Conservation (phyloP, 177 flowering plant species). For the Vitis hybrid region DNA sequence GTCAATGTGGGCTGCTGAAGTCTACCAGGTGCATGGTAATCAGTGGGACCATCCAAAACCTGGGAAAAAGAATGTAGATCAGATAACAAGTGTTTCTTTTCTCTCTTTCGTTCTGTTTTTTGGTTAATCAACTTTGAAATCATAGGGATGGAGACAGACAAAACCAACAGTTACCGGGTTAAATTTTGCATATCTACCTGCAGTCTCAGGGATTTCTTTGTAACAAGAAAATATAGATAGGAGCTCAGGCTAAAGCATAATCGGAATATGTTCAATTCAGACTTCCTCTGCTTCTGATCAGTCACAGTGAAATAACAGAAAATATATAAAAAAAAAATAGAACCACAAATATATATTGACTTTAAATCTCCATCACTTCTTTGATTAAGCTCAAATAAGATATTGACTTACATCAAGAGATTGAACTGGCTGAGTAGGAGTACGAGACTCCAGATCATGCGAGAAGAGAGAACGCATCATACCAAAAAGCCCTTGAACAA, state of each 20-base stretch:
- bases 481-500: slow-evolving; percentile 87
- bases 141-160: neutral
- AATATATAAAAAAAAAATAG: neutral
- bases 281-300: slow-evolving; percentile 50
- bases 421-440: slow-evolving; percentile 25
- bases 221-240: slow-evolving; percentile 80
- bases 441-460: slow-evolving; percentile 34
- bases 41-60: slow-evolving; percentile 50
- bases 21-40: slow-evolving; percentile 34
- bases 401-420: slow-evolving; percentile 36
- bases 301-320: neutral
- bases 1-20: slow-evolving; percentile 62
- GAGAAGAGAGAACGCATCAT: slow-evolving; percentile 73
- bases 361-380: neutral
- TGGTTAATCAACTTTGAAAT: neutral
- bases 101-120: too few relatives aligned
- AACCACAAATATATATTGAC: slow-evolving; percentile 2
- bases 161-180: neutral
- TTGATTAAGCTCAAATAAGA: neutral
- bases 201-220: slow-evolving; percentile 67
- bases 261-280: slow-evolving; percentile 48
- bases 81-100: neutral
- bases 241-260: slow-evolving; percentile 80
- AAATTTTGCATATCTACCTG: slow-evolving; percentile 45
- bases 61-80: slow-evolving; percentile 19